phyloP scores from a whole-genome alignment of 169 alveolate species.

The Cryptosporidium viatorum region DNA sequence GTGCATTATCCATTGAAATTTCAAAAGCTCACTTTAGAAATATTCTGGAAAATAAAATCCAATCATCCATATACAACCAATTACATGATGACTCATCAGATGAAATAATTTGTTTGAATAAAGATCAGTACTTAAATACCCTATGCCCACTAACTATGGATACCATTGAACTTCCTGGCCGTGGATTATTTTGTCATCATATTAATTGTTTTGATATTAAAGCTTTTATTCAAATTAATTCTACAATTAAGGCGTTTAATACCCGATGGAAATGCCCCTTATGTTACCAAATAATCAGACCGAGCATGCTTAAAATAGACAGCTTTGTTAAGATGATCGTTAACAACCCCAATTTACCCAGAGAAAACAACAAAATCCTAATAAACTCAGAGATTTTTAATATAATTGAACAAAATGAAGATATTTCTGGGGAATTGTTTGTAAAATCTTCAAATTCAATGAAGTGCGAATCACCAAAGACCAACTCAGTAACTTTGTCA shows the following conservation, averaged over 20 bases:
- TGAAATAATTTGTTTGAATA: constrained; percentile 65
- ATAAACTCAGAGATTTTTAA: constrained; percentile 15
- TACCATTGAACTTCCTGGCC: constrained; percentile 87
- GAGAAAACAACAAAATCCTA: constrained; percentile 37
- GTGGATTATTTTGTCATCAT: constrained; percentile 91
- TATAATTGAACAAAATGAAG: constrained; percentile 8
- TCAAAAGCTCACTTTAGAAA: constrained; percentile 27
- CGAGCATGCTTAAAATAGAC: constrained; percentile 88
- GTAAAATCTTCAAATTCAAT: not conserved
- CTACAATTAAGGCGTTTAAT: constrained; percentile 90
- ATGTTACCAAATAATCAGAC: constrained; percentile 88
- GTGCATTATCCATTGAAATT: constrained; percentile 11
- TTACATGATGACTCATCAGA: constrained; percentile 30
- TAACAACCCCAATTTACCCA: constrained; percentile 61
- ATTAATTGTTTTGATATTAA: constrained; percentile 92
- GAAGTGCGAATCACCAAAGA: not conserved
- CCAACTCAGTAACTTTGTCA: not conserved
- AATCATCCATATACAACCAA: not conserved
- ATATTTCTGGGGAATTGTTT: not conserved
- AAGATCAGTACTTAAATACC: constrained; percentile 34
- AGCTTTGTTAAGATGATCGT: constrained; percentile 83
- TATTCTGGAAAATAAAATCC: constrained; percentile 22
- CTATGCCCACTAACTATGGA: constrained; percentile 78
- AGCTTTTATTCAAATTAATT: constrained; percentile 88
- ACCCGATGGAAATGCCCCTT: constrained; percentile 94